Base-by-base conservation (phyloP, 2,329 filamentous ascomycete genomes). In the Botrytis fragariae region DNA sequence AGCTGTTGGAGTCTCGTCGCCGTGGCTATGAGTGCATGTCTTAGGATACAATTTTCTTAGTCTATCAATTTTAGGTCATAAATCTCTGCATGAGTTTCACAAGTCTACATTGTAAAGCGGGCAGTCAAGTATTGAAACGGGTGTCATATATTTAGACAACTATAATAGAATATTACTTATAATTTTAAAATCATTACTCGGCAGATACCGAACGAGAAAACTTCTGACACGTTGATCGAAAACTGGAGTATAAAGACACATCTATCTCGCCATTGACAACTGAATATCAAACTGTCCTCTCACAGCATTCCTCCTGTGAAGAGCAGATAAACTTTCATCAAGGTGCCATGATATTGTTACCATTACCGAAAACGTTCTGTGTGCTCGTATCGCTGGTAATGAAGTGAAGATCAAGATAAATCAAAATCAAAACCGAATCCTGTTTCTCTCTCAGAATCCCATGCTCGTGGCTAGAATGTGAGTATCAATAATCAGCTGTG, bases 1-100 rank as follows among this genome's bases (percentile, higher is more conserved):
- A 6, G 29, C 3, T 59, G 29, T 0, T 59, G 3, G 2, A 16
- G 25, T 7, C 0, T n/a, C 35, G 12, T 22, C 2, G 9, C 1
- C 1, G 9, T 59, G 29, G 3, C 1, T 5, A 20, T 1, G 12
- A 25, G 20, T 25, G 35, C 0, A 37, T 61, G 3, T 16, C 1
- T 61, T 25, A 14, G 2, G 1, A 62, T 18, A 6, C 3, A 2
- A 1, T n/a, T 8, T 7, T n/a, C 3, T 16, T 0, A 12, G 6
- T 62, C 25, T 18, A n/a, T n/a, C 1, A 4, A 4, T 42, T 2
- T 4, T 25, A 29, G 14, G 14, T 7, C 35, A 62, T 7, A 3
- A 1, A 1, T 4, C 8, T 16, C 35, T n/a, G 35, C 35, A 14
- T 1, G 3, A 0, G 35, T 37, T 16, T 61, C 10, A 25, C 22